Evolutionary conservation across 768 basidiomycete species (phyloP).

Genomic region (Mycena amicta): DNA sequence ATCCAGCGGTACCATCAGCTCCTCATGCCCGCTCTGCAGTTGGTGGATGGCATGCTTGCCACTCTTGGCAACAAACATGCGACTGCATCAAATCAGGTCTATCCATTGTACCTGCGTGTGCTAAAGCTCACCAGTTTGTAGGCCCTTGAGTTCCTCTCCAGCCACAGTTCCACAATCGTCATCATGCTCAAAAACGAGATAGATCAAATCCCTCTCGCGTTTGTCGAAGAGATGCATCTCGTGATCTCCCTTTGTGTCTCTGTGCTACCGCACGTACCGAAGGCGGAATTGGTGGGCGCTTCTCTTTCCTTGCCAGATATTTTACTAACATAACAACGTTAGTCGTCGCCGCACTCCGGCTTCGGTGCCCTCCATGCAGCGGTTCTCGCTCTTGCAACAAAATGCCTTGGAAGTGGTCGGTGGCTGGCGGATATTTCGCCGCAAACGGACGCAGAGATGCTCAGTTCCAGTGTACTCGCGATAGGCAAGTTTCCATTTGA

Average conservation of each 20-base stretch:
- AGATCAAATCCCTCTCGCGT: slow-evolving; percentile 59
- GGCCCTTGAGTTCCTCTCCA: slow-evolving; percentile 80
- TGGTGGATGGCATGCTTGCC: slow-evolving; percentile 75
- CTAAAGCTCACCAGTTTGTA: slow-evolving; percentile 28
- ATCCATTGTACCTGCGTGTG: not conserved
- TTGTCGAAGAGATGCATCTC: slow-evolving; percentile 79
- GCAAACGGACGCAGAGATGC: slow-evolving; percentile 65
- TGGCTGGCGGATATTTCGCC: slow-evolving; percentile 63
- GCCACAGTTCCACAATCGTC: slow-evolving; percentile 81
- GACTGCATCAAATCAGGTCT: slow-evolving; percentile 70
- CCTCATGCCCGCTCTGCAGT: slow-evolving; percentile 83
- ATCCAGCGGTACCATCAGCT: slow-evolving; percentile 91
- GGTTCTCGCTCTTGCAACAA: slow-evolving; percentile 73
- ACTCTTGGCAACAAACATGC: slow-evolving; percentile 72
- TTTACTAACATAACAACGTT: slow-evolving; percentile 6
- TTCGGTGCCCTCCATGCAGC: slow-evolving; percentile 87
- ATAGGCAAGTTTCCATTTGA: slow-evolving; percentile 44
- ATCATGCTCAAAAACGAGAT: slow-evolving; percentile 79
- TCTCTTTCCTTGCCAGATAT: not conserved
- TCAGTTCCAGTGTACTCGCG: slow-evolving; percentile 53
- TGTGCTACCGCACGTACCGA: slow-evolving; percentile 72
- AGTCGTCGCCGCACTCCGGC: slow-evolving; percentile 69
- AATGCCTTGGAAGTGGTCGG: slow-evolving; percentile 60
- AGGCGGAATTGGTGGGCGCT: slow-evolving; percentile 72
- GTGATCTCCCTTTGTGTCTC: slow-evolving; percentile 71